Evolutionary conservation across 495 filamentous ascomycete genomes (phyloP).

Genomic region (Podospora pseudocomata): DNA sequence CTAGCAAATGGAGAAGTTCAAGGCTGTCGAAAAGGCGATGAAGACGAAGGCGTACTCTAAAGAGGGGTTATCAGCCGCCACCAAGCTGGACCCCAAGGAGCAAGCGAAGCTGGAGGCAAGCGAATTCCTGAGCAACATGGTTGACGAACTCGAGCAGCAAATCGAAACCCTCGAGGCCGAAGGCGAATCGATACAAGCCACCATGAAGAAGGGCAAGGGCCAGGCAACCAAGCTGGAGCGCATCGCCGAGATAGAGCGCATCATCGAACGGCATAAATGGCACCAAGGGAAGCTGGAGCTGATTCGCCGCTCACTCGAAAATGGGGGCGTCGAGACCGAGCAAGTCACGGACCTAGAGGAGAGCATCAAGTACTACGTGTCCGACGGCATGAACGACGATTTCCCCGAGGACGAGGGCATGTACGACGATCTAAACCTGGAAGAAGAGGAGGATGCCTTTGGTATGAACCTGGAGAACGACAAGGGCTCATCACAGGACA

Average conservation of each 20-base stretch:
- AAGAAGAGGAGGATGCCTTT: slow-evolving; percentile 81
- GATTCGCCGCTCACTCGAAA: slow-evolving; percentile 82
- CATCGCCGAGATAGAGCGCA: slow-evolving; percentile 75
- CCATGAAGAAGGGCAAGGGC: slow-evolving; percentile 90
- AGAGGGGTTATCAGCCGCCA: slow-evolving; percentile 84
- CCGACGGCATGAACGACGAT: slow-evolving; percentile 81
- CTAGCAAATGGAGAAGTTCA: slow-evolving; percentile 99
- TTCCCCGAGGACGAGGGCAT: slow-evolving; percentile 86
- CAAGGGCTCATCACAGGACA: slow-evolving; percentile 88
- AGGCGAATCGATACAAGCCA: slow-evolving; percentile 77
- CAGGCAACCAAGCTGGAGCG: slow-evolving; percentile 78
- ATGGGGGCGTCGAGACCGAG: slow-evolving; percentile 81
- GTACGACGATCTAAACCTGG: slow-evolving; percentile 90
- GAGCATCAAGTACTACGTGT: slow-evolving; percentile 89
- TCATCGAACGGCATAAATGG: slow-evolving; percentile 93
- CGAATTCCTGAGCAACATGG: slow-evolving; percentile 79
- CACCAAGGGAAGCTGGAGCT: slow-evolving; percentile 91
- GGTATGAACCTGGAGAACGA: slow-evolving; percentile 82
- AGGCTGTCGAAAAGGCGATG: slow-evolving; percentile 99
- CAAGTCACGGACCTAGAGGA: slow-evolving; percentile 86
- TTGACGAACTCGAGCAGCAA: slow-evolving; percentile 90
- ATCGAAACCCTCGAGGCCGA: slow-evolving; percentile 92
- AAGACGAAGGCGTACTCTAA: slow-evolving; percentile 99
- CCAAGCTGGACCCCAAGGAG: slow-evolving; percentile 91
- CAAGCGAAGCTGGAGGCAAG: slow-evolving; percentile 82